Evolutionary conservation across 2,329 filamentous ascomycete genomes (phyloP), one percentile per base, ranked within the genome.

Genomic region (Colletotrichum limetticola): DNA sequence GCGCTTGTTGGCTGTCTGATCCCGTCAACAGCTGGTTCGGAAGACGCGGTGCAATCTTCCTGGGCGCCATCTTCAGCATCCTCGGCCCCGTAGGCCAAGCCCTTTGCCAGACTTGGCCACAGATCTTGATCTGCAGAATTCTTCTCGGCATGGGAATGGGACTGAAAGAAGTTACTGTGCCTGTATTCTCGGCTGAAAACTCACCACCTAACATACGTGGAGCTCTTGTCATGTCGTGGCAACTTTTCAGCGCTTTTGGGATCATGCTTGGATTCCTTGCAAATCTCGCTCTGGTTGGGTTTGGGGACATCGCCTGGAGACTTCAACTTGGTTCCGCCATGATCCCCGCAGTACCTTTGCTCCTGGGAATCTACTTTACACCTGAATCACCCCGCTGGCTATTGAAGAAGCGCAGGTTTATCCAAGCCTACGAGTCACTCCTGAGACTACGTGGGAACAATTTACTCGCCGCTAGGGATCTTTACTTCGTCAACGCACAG

Each of bases 151-250:
- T 91, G 30, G 90, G 90, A 3, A 92, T 92, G 88, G 90, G 90
- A 4, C 75, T 89, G 16, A 85, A 85, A 53, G 81, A 83, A 67
- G 82, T 83, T 4, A 88, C 86, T 0, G 85, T 89, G 0, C 88
- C 88, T 0, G 85, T 90, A 16, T 89, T 85, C 75, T 86, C 86
- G 0, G 87, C 88, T 0, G 88, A 90, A 72, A 88, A 86, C 71
- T 81, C 86, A 0, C 88, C 88, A 0, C 83, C 86, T 2, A 81
- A 81, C 24, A 88, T 89, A 66, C 85, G 88, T 4, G 88, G 88
- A 11, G 86, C 85, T 6, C 37, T 97, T 4, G 93, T 95, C 74
- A 96, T 96, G 93, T 81, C 78, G 1, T 76, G 92, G 91, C 75
- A 96, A 93, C 93, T 88, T 49, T 93, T 91, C 87, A 90, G 88